A percentile compares a stretch with the other conserved stretches of the same genome.
phyloP scores from a whole-genome alignment of 23 red algal species.

The Gracilaria vermiculophylla region DNA sequence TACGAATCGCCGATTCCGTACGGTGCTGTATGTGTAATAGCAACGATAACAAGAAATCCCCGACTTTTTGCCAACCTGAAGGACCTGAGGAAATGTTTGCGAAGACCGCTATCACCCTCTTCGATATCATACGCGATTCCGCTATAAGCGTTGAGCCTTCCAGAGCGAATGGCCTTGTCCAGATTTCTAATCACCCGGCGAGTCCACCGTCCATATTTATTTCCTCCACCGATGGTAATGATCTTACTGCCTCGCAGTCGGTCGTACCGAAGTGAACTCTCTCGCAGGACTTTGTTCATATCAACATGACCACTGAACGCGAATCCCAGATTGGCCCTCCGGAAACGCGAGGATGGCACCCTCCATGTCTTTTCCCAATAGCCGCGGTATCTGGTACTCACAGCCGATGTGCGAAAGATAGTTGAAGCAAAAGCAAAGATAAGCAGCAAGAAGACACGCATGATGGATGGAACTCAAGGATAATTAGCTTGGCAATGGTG shows the following conservation, averaged over 20 bases:
- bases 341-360: background rate
- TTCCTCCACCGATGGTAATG: constrained; percentile 44
- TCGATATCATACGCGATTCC: constrained; percentile 51
- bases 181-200: background rate
- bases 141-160: background rate
- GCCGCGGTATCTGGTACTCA: background rate
- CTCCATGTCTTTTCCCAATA: background rate
- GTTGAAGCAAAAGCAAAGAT: background rate
- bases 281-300: background rate
- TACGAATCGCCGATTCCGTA: constrained; percentile 15
- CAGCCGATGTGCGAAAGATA: background rate
- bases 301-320: constrained; percentile 31
- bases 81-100: background rate
- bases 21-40: constrained; percentile 9
- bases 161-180: background rate
- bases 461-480: no score
- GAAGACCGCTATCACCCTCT: constrained; percentile 6
- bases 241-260: background rate
- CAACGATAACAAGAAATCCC: background rate
- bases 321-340: background rate
- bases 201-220: constrained; percentile 9
- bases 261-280: background rate
- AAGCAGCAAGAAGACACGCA: no score
- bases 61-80: background rate
- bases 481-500: no score